Conservation (phyloP, 768 basidiomycete genomes). For the Porpolomopsis calyptriformis region DNA sequence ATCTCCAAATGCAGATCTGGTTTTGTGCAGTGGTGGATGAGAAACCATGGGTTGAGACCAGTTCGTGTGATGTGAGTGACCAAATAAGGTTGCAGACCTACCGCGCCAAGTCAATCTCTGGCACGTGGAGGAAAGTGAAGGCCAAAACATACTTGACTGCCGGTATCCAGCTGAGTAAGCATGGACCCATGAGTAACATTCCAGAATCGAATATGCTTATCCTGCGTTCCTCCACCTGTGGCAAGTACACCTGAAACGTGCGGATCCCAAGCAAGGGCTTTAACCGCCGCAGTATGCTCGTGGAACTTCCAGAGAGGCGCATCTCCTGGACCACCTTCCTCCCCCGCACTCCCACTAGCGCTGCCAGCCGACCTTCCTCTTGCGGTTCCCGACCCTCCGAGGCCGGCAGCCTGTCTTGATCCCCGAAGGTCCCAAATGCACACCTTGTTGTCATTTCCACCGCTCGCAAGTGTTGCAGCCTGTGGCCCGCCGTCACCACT, state of each 20-base stretch:
- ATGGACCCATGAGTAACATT: constrained; percentile 80
- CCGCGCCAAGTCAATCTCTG: constrained; percentile 4
- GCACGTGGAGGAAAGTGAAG: constrained; percentile 9
- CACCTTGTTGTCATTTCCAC: constrained; percentile 98
- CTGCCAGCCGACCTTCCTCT: constrained; percentile 19
- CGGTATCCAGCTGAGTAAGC: constrained; percentile 85
- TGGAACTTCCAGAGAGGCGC: constrained; percentile 88
- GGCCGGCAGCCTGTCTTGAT: constrained; percentile 32
- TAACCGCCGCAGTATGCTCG: constrained; percentile 94
- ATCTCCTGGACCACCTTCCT: constrained; percentile 31
- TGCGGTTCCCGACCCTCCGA: constrained; percentile 15
- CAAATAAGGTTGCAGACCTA: constrained; percentile 97
- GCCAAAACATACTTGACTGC: constrained; percentile 66
- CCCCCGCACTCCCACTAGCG: constrained; percentile 15
- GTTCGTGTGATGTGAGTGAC: constrained; percentile 91
- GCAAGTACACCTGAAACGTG: constrained; percentile 86
- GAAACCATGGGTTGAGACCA: constrained; percentile 97
- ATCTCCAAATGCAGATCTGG: constrained; percentile 93
- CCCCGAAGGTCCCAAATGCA: constrained; percentile 92
- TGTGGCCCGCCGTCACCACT: constrained; percentile 34
- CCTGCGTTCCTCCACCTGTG: constrained; percentile 96
- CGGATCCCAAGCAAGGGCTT: constrained; percentile 97
- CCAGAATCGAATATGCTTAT: constrained; percentile 97
- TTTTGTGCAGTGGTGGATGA: constrained; percentile 90
- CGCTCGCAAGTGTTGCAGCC: constrained; percentile 67